Evolutionary conservation across 208 protist species (phyloP), one percentile per base, ranked within the genome.

Genomic region (Phytomonas sp.): DNA sequence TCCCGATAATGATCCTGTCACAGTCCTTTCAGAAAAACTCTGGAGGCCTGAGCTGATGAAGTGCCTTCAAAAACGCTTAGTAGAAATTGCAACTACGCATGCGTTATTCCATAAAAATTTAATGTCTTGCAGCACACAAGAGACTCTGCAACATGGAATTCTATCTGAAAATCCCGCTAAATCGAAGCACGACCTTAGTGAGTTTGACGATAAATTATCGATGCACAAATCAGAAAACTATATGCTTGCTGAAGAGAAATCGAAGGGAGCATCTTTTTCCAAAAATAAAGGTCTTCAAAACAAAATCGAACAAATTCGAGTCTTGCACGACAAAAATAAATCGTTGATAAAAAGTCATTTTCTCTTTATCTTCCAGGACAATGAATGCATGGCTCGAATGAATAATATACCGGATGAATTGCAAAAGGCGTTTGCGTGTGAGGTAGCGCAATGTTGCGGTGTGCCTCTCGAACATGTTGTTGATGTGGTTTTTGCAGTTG

Each of bases 361-460:
- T 56, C 26, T 33, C 37, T 60, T 65, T 30, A 59, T 66, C 30
- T 70, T 79, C 37, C 60, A 70, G 17, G 75, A 70, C 23, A 63
- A 79, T 23, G 70, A 23, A 23, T 79, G 70, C 66, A 43, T 51
- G 26, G 4, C 17, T 28, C 40, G 72, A 36, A 59, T 79, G n/a
- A 33, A 28, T 6, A 28, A 60, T 30, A 65, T 65, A 23, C 56
- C 64, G 1, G 28, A 75, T 1, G 66, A 72, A 11, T 60, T 75
- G 33, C 30, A 60, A 7, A 46, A 65, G 31, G 75, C 62, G 56
- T 73, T 79, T 33, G 61, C 23, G 20, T 31, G n/a, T 40, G 70
- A 79, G 26, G 67, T 62, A 29, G 62, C 51, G 20, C 46, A 36
- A 1, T 72, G 68, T 15, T 71, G 69, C 60, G 75, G 53, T 66